Evolutionary conservation across 345 rosid species (phyloP).

Genomic region (Eutrema yunnanense): DNA sequence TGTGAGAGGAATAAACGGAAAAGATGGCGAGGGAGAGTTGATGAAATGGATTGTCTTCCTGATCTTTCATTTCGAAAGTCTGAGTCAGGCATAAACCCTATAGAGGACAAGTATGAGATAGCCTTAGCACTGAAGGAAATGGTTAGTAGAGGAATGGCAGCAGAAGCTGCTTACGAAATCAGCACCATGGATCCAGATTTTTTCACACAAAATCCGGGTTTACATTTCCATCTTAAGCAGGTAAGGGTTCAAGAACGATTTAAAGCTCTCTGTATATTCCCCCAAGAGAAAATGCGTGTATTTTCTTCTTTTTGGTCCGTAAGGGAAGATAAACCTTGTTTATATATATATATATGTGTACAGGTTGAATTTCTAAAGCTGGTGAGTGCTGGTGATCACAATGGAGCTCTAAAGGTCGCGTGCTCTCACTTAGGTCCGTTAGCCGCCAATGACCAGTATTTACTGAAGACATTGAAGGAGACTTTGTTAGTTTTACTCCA

Average conservation of each 20-base stretch:
- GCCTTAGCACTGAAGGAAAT: conserved; percentile 75
- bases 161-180: conserved; percentile 73
- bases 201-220: conserved; percentile 57
- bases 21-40: conserved; percentile 87
- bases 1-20: conserved; percentile 82
- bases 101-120: conserved; percentile 62
- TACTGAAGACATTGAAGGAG: conserved; percentile 84
- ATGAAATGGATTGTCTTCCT: conserved; percentile 42
- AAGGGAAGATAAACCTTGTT: background rate
- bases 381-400: conserved; percentile 65
- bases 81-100: conserved; percentile 35
- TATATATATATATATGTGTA: background rate
- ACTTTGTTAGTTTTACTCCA: conserved; percentile 70
- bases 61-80: conserved; percentile 37
- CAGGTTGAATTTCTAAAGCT: conserved; percentile 90
- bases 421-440: conserved; percentile 84
- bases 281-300: background rate
- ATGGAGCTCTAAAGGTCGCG: conserved; percentile 78
- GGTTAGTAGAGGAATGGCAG: conserved; percentile 78
- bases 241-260: conserved; percentile 31
- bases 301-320: background rate
- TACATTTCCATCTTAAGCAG: conserved; percentile 91
- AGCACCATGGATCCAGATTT: conserved; percentile 65
- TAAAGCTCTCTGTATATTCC: background rate
- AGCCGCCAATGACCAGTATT: conserved; percentile 56